Base-by-base conservation (phyloP, 495 filamentous ascomycete species). In the Penicillium samsonianum region DNA sequence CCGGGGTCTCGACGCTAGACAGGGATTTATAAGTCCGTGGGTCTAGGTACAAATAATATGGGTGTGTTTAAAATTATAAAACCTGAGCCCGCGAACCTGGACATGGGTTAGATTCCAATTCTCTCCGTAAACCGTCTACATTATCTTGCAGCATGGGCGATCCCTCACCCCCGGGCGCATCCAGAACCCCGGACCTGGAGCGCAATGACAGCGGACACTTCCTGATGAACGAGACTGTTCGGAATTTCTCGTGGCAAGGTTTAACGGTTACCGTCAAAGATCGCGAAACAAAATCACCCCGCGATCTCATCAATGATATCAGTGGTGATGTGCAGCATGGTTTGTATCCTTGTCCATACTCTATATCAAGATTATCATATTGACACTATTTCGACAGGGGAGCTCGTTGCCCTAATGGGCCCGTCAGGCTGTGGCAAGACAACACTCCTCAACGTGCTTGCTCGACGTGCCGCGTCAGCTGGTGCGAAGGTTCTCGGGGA, bases 401-500 rank as follows among this genome's bases (percentile, higher is more conserved):
- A 91, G 61, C 71, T 92, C 43, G 75, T 88, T 54, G 89, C 89
- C 20, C 61, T 92, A 11, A 91, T 92, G 87, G 89, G 89, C 40
- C 87, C 87, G 0, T 87, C 83, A 23, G 87, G 88, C 45, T 86
- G 79, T 57, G 90, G 90, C 46, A 93, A 93, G 64, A 91, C 89
- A 2, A 91, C 88, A 0, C 79, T 92, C 5, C 79, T 93, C 20
- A 90, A 90, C 64, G 80, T 86, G 12, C 81, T 93, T 2, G 89
- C 90, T 12, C 81, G 81, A 52, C 78, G 87, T 22, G 68, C 74
- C 30, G 72, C 79, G 8, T 66, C 78, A 10, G 68, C 78, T 0
- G 73, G 70, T 1, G 82, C 78, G 7, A 80, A 73, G 28, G 72
- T 82, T 12, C 62, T 76, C 22, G 80, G 81, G 22, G 60, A 76